A percentile compares a stretch with the other conserved stretches of the same genome.
These are phyloP conservation scores for Cladorrhinum sp. DNA, from an alignment of 2,329 filamentous ascomycete genomes.

Conservation along the genomic window DNA sequence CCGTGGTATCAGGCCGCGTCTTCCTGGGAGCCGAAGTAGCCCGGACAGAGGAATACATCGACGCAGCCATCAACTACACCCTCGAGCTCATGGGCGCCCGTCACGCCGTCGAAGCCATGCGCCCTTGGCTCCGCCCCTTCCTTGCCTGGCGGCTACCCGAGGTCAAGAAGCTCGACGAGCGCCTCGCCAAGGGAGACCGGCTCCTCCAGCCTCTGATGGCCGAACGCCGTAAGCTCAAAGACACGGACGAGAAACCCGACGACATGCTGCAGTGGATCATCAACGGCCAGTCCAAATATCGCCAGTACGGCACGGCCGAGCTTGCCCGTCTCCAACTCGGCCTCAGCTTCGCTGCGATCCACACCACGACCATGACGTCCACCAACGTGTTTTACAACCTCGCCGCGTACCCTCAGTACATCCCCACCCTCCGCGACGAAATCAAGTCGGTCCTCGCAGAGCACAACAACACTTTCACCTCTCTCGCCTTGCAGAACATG, in stretches of 20 bases:
- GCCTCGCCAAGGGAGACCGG: slow-evolving; percentile 32
- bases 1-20: slow-evolving; percentile 44
- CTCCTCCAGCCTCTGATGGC: slow-evolving; percentile 38
- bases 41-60: slow-evolving; percentile 43
- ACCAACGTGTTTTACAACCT: slow-evolving; percentile 53
- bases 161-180: slow-evolving; percentile 33
- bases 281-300: slow-evolving; percentile 36
- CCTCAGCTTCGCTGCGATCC: slow-evolving; percentile 49
- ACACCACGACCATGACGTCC: slow-evolving; percentile 46
- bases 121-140: slow-evolving; percentile 35
- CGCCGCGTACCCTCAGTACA: slow-evolving; percentile 46
- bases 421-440: slow-evolving; percentile 51
- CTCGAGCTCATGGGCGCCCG: slow-evolving; percentile 40
- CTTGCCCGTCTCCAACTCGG: slow-evolving; percentile 42
- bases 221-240: slow-evolving; percentile 28
- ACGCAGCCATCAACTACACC: slow-evolving; percentile 48
- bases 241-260: slow-evolving; percentile 35
- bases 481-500: slow-evolving; percentile 32
- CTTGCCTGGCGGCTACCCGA: slow-evolving; percentile 33
- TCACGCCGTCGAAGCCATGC: slow-evolving; percentile 29
- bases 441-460: slow-evolving; percentile 38
- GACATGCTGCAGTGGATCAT: slow-evolving; percentile 50
- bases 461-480: slow-evolving; percentile 31
- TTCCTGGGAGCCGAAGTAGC: slow-evolving; percentile 48
- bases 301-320: slow-evolving; percentile 31